A percentile compares a stretch with the other conserved stretches of the same genome.
Conservation (phyloP, 805 yeast genomes). For the Saccharomycopsis guyanensis region DNA sequence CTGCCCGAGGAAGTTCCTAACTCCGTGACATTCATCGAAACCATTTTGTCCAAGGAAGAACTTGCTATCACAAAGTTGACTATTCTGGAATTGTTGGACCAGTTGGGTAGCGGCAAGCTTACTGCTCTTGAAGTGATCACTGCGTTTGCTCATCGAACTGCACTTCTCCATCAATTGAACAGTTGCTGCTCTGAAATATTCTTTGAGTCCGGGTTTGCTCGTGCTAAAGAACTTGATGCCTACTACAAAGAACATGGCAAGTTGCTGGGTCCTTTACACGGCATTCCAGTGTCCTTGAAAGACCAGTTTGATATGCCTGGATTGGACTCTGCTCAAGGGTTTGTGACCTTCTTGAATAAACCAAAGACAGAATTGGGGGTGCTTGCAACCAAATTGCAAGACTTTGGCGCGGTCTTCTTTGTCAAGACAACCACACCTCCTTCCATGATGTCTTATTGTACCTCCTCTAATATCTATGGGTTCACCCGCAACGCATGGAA, state of each 20-base stretch:
- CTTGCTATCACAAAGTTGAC: conserved; percentile 22
- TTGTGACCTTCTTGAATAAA: conserved; percentile 25
- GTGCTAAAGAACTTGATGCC: conserved; percentile 49
- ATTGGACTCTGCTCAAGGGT: conserved; percentile 42
- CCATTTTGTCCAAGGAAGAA: conserved; percentile 19
- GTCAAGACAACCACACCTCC: conserved; percentile 66
- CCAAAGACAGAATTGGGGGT: conserved; percentile 10
- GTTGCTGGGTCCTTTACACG: conserved; percentile 56
- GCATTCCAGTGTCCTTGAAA: conserved; percentile 57
- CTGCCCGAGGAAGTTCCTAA: conserved; percentile 21
- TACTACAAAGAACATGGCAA: conserved; percentile 39
- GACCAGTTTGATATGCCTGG: conserved; percentile 37
- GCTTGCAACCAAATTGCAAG: conserved; percentile 2
- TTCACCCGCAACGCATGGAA: conserved; percentile 53
- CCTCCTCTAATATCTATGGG: conserved; percentile 53
- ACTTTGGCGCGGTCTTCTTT: conserved; percentile 50
- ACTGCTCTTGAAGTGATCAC: conserved; percentile 38
- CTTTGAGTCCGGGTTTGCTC: conserved; percentile 48
- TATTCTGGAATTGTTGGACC: conserved; percentile 9
- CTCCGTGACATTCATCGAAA: conserved; percentile 22
- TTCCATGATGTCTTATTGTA: conserved; percentile 60
- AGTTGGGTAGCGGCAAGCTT: conserved; percentile 27
- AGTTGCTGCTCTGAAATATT: conserved; percentile 34
- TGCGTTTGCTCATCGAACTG: conserved; percentile 54
- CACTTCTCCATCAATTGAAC: conserved; percentile 48